Evolutionary conservation across 306 rosid genomes (phyloP).

Genomic region (Fragaria vesca): DNA sequence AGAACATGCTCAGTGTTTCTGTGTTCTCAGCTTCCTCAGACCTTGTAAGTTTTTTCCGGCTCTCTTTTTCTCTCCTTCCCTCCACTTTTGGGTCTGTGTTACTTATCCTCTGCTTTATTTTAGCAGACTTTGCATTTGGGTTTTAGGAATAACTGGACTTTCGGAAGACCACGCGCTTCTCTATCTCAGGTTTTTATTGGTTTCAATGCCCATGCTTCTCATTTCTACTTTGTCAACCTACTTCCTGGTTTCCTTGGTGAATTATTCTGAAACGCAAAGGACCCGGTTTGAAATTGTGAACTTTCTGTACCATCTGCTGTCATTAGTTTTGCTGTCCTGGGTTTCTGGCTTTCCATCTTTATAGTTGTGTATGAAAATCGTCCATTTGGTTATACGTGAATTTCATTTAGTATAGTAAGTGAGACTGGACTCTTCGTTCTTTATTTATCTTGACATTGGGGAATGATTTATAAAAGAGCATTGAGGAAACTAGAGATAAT

Average conservation of each 20-base stretch:
- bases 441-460: neutral
- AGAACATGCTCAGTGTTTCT: slow-evolving; percentile 5
- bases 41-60: neutral
- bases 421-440: neutral
- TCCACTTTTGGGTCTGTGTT: neutral
- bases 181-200: slow-evolving; percentile 6
- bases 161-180: neutral
- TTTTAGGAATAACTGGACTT: slow-evolving; percentile 7
- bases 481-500: neutral
- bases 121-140: slow-evolving; percentile 8
- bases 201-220: neutral
- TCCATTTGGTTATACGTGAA: neutral
- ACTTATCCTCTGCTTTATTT: neutral
- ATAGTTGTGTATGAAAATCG: neutral
- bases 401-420: neutral
- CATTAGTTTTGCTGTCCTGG: neutral
- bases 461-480: too few species aligned
- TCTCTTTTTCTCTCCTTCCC: neutral
- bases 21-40: neutral
- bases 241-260: neutral
- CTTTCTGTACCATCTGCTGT: neutral
- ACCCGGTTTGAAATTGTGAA: neutral
- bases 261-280: neutral
- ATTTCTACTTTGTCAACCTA: too few species aligned
- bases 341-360: neutral